These are phyloP conservation scores for Nannochloropsis gaditana DNA, from an alignment of 108 stramenopile species.

Conservation along the genomic window DNA sequence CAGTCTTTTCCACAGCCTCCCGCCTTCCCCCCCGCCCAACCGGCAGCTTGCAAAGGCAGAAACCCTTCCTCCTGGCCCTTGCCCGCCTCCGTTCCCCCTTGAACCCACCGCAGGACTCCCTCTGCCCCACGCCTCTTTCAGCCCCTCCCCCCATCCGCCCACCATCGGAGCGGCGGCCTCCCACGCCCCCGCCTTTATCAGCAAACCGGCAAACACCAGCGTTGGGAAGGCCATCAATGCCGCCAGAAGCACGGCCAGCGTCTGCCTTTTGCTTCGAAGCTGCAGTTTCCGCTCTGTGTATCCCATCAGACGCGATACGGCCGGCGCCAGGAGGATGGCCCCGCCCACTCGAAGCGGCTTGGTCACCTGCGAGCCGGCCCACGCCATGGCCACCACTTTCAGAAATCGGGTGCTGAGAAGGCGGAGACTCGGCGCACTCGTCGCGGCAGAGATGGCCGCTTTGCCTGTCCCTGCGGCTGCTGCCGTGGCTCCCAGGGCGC, in stretches of 20 bases:
- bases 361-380: conserved; percentile 44
- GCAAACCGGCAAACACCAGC: conserved; percentile 2
- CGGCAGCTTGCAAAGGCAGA: too few species aligned
- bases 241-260: conserved; percentile 19
- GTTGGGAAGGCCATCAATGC: conserved; percentile 11
- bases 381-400: conserved; percentile 33
- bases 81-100: too few species aligned
- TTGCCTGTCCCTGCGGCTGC: background rate
- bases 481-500: conserved; percentile 13
- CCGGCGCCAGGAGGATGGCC: conserved; percentile 24
- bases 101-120: too few species aligned
- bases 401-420: background rate
- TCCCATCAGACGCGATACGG: conserved; percentile 18
- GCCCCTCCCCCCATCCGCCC: too few species aligned
- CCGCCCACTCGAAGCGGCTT: conserved; percentile 33
- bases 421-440: background rate
- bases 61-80: too few species aligned
- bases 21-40: too few species aligned
- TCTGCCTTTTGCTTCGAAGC: background rate
- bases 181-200: background rate
- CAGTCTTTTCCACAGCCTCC: too few species aligned
- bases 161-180: background rate
- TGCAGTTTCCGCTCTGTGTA: conserved; percentile 26
- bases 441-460: background rate
- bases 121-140: too few species aligned